A percentile compares a stretch with the other conserved stretches of the same genome.
These are phyloP conservation scores for Zalaria obscura DNA, from an alignment of 2,329 filamentous ascomycete species.

Conservation along the genomic window DNA sequence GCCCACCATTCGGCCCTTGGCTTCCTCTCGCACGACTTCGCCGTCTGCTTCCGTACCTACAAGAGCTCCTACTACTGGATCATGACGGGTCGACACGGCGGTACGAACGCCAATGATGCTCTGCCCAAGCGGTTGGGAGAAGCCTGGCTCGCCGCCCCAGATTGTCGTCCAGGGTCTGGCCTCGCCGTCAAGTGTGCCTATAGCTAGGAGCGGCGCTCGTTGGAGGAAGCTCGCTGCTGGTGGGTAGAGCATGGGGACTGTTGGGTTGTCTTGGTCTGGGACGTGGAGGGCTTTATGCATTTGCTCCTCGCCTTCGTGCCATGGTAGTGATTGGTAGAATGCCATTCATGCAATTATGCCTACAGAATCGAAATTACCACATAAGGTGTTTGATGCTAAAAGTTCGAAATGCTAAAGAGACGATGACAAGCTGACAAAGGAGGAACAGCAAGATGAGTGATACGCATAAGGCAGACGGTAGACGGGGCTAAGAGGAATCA, in stretches of 20 bases:
- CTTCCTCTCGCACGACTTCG: constrained; percentile 26
- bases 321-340: constrained; percentile 33
- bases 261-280: constrained; percentile 51
- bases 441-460: too few species aligned
- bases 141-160: constrained; percentile 60
- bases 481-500: too few species aligned
- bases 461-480: too few species aligned
- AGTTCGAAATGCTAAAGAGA: too few species aligned
- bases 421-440: too few species aligned
- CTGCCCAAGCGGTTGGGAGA: constrained; percentile 48
- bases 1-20: constrained; percentile 40
- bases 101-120: constrained; percentile 50
- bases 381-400: too few species aligned
- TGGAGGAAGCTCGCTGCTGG: constrained; percentile 47
- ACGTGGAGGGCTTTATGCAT: constrained; percentile 50
- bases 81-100: constrained; percentile 44
- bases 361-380: too few species aligned
- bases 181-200: constrained; percentile 55
- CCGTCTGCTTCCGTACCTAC: constrained; percentile 34
- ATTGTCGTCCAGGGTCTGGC: constrained; percentile 62
- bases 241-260: constrained; percentile 45
- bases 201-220: constrained; percentile 51
- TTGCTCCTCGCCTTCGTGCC: constrained; percentile 51
- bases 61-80: constrained; percentile 56
- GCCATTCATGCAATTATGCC: constrained; percentile 17